Percentiles rank a stretch among this genome's conserved stretches.
These are phyloP conservation scores for Heterobasidion occidentale DNA, from an alignment of 1,284 basidiomycete species.

Conservation along the genomic window DNA sequence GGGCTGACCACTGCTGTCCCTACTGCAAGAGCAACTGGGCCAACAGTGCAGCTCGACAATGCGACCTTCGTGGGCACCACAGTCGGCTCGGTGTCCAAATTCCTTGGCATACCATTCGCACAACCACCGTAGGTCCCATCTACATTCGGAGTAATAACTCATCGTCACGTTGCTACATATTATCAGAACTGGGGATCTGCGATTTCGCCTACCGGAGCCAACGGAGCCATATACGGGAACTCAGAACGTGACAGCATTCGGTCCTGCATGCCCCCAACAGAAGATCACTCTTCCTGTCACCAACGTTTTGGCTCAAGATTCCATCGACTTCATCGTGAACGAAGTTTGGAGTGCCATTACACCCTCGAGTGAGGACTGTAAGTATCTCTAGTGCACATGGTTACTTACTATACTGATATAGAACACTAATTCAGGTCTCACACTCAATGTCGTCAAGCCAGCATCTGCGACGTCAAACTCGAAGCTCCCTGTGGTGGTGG, in stretches of 20 bases:
- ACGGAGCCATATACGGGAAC: conserved; percentile 21
- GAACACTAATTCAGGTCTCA: conserved; percentile 18
- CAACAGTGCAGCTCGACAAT: conserved; percentile 1
- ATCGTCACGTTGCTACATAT: background rate
- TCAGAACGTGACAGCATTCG: conserved; percentile 20
- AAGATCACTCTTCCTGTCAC: conserved; percentile 5
- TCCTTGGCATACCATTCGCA: conserved; percentile 15
- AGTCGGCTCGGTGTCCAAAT: conserved; percentile 1
- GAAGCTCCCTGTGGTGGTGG: conserved; percentile 26
- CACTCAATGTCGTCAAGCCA: conserved; percentile 24
- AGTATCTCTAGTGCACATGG: background rate
- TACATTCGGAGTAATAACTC: background rate
- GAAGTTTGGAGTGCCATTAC: conserved; percentile 2
- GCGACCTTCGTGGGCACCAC: conserved; percentile 3
- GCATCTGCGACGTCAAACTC: conserved; percentile 4
- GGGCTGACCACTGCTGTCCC: background rate
- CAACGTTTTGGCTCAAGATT: background rate
- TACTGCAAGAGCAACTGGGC: background rate
- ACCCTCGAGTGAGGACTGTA: conserved; percentile 14
- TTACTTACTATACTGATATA: background rate
- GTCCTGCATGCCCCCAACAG: conserved; percentile 30
- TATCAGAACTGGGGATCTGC: conserved; percentile 13
- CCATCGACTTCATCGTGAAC: background rate
- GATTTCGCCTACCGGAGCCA: conserved; percentile 27
- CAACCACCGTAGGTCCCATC: conserved; percentile 11